These are phyloP conservation scores for Monilinia fructigena DNA, from an alignment of 2,329 filamentous ascomycete genomes.

Conservation along the genomic window DNA sequence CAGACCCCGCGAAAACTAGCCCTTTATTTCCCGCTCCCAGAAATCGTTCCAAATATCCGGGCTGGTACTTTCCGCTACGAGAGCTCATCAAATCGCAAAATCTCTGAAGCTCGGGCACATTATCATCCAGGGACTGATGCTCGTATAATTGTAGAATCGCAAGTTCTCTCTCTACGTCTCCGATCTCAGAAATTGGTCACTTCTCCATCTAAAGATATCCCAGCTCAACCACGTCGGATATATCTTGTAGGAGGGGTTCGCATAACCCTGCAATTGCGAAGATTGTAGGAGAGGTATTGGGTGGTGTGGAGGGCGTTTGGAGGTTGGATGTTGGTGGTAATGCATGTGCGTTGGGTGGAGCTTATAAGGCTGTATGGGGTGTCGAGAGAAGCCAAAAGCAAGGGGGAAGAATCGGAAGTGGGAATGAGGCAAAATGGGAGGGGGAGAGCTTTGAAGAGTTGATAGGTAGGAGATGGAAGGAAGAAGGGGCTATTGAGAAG, in stretches of 20 bases:
- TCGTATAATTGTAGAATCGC: slow-evolving; percentile 87
- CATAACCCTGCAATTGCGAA: slow-evolving; percentile 85
- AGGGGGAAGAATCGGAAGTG: not conserved
- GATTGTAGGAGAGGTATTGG: slow-evolving; percentile 83
- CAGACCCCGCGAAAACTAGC: slow-evolving; percentile 76
- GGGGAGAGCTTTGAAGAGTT: slow-evolving; percentile 83
- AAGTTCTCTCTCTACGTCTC: slow-evolving; percentile 85
- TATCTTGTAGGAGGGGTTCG: slow-evolving; percentile 95
- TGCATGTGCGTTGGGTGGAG: slow-evolving; percentile 88
- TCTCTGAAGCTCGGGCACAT: slow-evolving; percentile 43
- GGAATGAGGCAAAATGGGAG: slow-evolving; percentile 30
- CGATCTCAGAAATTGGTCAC: slow-evolving; percentile 76
- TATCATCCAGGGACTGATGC: slow-evolving; percentile 71
- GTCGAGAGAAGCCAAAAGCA: slow-evolving; percentile 57
- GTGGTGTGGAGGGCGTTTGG: slow-evolving; percentile 86
- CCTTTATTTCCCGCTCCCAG: slow-evolving; percentile 91
- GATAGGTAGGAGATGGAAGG: slow-evolving; percentile 80
- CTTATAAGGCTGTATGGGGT: slow-evolving; percentile 96
- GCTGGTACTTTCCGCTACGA: slow-evolving; percentile 85
- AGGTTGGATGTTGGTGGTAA: slow-evolving; percentile 92
- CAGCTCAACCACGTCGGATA: slow-evolving; percentile 81
- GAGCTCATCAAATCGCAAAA: slow-evolving; percentile 54
- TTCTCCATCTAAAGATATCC: slow-evolving; percentile 54
- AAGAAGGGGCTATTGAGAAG: slow-evolving; percentile 77
- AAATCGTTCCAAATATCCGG: slow-evolving; percentile 90